Evolutionary conservation across 352 stramenopile genomes (phyloP).

Genomic region (Phytophthora vignae): DNA sequence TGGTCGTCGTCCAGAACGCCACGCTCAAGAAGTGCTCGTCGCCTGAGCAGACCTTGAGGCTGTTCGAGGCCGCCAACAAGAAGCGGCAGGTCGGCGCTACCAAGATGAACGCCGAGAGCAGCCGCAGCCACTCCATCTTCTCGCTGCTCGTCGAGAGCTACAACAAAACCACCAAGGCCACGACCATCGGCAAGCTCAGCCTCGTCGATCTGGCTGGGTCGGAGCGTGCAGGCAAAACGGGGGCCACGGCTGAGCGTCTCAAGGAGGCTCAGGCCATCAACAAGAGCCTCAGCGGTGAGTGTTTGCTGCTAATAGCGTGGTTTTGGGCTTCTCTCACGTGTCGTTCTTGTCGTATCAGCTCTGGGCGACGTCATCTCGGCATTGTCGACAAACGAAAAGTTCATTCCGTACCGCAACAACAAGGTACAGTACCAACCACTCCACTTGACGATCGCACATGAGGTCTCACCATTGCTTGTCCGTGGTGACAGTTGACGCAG

Average conservation of each 20-base stretch:
- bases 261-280: slow-evolving; percentile 93
- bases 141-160: slow-evolving; percentile 89
- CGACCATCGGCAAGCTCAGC: slow-evolving; percentile 82
- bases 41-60: slow-evolving; percentile 77
- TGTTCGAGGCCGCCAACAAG: slow-evolving; percentile 91
- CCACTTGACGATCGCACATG: not conserved
- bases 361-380: slow-evolving; percentile 94
- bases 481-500: slow-evolving; percentile 77
- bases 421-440: slow-evolving; percentile 53
- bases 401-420: slow-evolving; percentile 95
- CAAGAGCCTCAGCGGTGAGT: slow-evolving; percentile 86
- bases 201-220: slow-evolving; percentile 91
- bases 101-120: slow-evolving; percentile 94
- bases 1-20: slow-evolving; percentile 92
- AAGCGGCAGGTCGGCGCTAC: slow-evolving; percentile 91
- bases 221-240: slow-evolving; percentile 88
- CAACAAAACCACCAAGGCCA: slow-evolving; percentile 91
- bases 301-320: not conserved
- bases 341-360: slow-evolving; percentile 32
- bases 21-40: slow-evolving; percentile 78
- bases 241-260: slow-evolving; percentile 82
- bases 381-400: slow-evolving; percentile 92
- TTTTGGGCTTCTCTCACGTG: not conserved
- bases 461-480: not conserved
- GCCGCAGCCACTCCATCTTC: slow-evolving; percentile 92